A percentile compares a stretch with the other conserved stretches of the same genome.
phyloP scores from a whole-genome alignment of 495 filamentous ascomycete species.

The Tuber magnatum region DNA sequence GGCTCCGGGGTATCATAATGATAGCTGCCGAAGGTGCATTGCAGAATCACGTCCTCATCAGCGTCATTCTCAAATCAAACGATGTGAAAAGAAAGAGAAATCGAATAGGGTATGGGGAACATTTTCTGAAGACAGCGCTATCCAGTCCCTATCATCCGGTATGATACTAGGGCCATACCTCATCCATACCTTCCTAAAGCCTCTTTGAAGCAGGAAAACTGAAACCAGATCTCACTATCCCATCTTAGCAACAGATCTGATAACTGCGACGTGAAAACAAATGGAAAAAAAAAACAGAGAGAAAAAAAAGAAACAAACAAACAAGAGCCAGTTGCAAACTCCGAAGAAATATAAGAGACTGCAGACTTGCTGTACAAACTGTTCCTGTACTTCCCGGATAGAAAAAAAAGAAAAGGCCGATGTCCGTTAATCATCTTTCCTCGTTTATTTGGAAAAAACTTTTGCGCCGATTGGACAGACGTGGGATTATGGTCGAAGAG shows the following conservation, averaged over 20 bases:
- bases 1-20: background rate
- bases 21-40: background rate
- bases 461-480: constrained; percentile 4
- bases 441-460: background rate
- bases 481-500: constrained; percentile 2
- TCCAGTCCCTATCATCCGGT: background rate
- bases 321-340: constrained; percentile 22
- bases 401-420: constrained; percentile 6
- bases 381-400: constrained; percentile 8
- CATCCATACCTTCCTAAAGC: background rate
- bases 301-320: constrained; percentile 24
- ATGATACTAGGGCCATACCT: background rate
- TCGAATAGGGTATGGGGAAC: constrained; percentile 5
- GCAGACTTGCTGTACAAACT: constrained; percentile 36
- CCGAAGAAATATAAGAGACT: constrained; percentile 16
- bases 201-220: constrained; percentile 2
- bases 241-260: constrained; percentile 34
- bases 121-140: background rate
- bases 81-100: background rate
- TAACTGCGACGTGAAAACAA: constrained; percentile 20
- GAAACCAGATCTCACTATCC: constrained; percentile 24
- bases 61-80: constrained; percentile 10
- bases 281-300: constrained; percentile 23
- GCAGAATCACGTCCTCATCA: background rate
- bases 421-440: background rate